phyloP scores from a whole-genome alignment of 75 land plant species.

The Pinus taeda region DNA sequence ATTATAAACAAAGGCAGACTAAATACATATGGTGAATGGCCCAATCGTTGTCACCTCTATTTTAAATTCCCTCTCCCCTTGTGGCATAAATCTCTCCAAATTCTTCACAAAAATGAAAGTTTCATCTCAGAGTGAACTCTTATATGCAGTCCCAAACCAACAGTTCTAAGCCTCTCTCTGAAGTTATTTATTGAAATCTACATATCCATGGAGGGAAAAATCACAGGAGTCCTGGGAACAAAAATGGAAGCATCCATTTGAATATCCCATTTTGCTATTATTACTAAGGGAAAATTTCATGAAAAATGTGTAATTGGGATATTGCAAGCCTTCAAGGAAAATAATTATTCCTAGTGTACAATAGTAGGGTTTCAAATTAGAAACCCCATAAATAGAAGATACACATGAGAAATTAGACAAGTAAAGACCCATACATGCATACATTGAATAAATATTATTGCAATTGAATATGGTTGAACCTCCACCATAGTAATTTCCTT shows the following conservation, averaged over 20 bases:
- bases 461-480: slow-evolving; percentile 37
- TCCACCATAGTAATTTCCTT: slow-evolving; percentile 37
- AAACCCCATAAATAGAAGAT: slow-evolving; percentile 45
- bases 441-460: slow-evolving; percentile 21
- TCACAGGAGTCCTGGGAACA: slow-evolving; percentile 28
- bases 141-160: slow-evolving; percentile 53
- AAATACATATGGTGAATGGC: slow-evolving; percentile 75
- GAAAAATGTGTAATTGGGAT: slow-evolving; percentile 31
- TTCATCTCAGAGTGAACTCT: slow-evolving; percentile 42
- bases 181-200: slow-evolving; percentile 39
- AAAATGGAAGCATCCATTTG: slow-evolving; percentile 11
- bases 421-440: slow-evolving; percentile 36
- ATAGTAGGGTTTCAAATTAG: slow-evolving; percentile 35
- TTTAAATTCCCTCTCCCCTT: slow-evolving; percentile 79
- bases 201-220: slow-evolving; percentile 37
- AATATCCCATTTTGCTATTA: background rate
- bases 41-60: slow-evolving; percentile 81
- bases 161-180: slow-evolving; percentile 38
- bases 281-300: slow-evolving; percentile 22
- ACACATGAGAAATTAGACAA: slow-evolving; percentile 42
- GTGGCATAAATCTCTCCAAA: slow-evolving; percentile 51
- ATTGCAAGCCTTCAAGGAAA: slow-evolving; percentile 22
- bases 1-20: slow-evolving; percentile 30
- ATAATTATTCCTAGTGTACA: slow-evolving; percentile 15
- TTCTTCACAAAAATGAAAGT: slow-evolving; percentile 49